Base-by-base conservation (phyloP, 495 filamentous ascomycete genomes). In the Hypoxylon crocopeplum region DNA sequence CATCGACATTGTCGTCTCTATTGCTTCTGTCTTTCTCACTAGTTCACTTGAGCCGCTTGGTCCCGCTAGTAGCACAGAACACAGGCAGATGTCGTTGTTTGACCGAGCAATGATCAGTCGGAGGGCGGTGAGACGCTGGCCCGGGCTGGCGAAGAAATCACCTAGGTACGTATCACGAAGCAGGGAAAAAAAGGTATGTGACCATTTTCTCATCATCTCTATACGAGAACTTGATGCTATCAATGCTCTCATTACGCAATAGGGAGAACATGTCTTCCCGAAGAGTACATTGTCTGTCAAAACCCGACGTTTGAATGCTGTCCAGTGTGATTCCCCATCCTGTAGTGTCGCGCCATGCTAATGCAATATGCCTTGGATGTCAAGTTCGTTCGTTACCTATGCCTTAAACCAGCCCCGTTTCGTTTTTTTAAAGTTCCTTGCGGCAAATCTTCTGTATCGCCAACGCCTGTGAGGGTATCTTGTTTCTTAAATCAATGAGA, bases 401-500 rank as follows among this genome's bases (percentile, higher is more conserved):
- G 48, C 38, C 37, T 41, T 45, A 20, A 29, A 36, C 47, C 41
- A 33, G 16, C 22, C 16, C 38, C 30, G 42, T 21, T 36, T 55
- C 47, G 12, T 51, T 46, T 48, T 57, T 49, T 57, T 48, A 15
- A 30, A 40, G 21, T 58, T 55, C 61, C 61, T 59, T 50, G 61
- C 44, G 61, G 61, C 61, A 64, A 55, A 64, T 57, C 13, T 64
- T 37, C 21, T 49, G 55, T 64, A 64, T 59, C 48, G 37, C 54
- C 48, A 64, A 64, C 61, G 61, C 61, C 61, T 51, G 54, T 33
- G n/a, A 44, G 61, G 61, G 61, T 64, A 64, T 64, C 61, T 59
- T 50, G 45, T 55, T 55, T 50, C 44, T 46, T 42, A 64, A 64
- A 64, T 59, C 61, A 64, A 64, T 24, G 27, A 55, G 61, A 51